Base-by-base conservation (phyloP, 805 yeast genomes). In the Starmerella vaccinii region DNA sequence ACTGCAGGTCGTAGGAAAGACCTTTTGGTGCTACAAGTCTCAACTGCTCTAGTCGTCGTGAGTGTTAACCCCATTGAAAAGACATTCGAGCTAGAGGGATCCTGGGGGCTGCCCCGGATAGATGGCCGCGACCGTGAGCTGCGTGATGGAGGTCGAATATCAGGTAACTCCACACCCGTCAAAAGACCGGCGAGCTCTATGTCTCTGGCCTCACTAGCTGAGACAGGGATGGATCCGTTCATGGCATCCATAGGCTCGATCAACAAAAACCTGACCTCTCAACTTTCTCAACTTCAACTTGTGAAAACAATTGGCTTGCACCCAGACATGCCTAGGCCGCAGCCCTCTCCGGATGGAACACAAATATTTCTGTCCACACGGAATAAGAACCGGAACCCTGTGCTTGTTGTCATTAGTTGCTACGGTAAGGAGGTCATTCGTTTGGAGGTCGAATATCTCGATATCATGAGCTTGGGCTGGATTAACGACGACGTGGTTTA, bases 391-490 rank as follows among this genome's bases (percentile, higher is more conserved):
- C 41, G 47, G 15, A 16, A 37, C 8, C 19, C 40, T 2, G 30
- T 35, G 12, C 46, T 55, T n/a, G 46, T 55, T 8, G 18, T 55
- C 6, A n/a, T 55, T 18, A 45, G 48, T 43, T 44, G 50, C 37
- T 54, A 45, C 37, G 58, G 55, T n/a, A 53, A 55, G 37, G 58
- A 55, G 41, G 6, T 48, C n/a, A 24, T 55, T 4, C 35, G 50
- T 6, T 26, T 39, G 32, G 58, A 55, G 16, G 42, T 46, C 6
- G 58, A 55, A 12, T 54, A 53, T 22, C 6, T 57, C 13, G 51
- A 50, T n/a, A 41, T 55, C 12, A 37, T 53, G 42, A 55, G 55
- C 9, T 30, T 54, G 13, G 58, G 58, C 6, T 55, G 58, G 58
- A 45, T 55, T 18, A 22, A 52, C 16, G 49, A 53, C 23, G 58